Base-by-base conservation (phyloP, 2,329 filamentous ascomycete genomes). In the Raffaelea albimanens region DNA sequence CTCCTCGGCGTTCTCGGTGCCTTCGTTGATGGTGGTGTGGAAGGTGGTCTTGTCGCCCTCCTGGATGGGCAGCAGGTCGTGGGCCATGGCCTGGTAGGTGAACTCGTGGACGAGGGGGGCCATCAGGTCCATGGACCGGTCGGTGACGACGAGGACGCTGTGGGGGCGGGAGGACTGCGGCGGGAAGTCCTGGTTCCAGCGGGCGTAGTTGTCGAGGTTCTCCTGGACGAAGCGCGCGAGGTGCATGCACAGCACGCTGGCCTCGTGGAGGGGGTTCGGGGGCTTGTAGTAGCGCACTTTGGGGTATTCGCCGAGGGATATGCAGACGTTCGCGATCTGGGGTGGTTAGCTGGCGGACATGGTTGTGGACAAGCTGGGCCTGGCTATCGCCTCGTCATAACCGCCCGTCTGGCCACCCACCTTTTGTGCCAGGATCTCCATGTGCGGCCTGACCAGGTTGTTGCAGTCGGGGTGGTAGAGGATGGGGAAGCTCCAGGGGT, bases 41-140 rank as follows among this genome's bases (percentile, higher is more conserved):
- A 90, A 98, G 0, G 84, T 88, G 10, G 94, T 77, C 63, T 93
- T 95, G 54, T 95, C 89, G 21, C 79, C 83, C 46, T 97, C 93
- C 57, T 85, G 82, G 59, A 98, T 88, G 0, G 85, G 85, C 25
- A 98, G 69, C 9, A 98, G 71, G 61, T 98, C 93, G 63, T 96
- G 87, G 3, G 88, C 91, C 91, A 98, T 97, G 44, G 93, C 89
- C 65, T 98, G 93, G 63, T 97, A 98, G 13, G 93, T 96, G 62
- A 98, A 96, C 59, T 98, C 93, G 66, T 98, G 93, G 4, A 97
- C 62, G 11, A 97, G 68, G 1, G 93, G 93, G 0, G 91, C 83
- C 67, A 85, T 80, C 3, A 96, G 67, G 63, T 98, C 93, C 85
- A 98, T 93, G 8, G 89, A 87, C 52, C 93, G 80, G 63, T 97